Percentiles rank a stretch among this genome's conserved stretches.
phyloP scores from a whole-genome alignment of 176 grass and related monocot species.

The Rhynchospora pubera region DNA sequence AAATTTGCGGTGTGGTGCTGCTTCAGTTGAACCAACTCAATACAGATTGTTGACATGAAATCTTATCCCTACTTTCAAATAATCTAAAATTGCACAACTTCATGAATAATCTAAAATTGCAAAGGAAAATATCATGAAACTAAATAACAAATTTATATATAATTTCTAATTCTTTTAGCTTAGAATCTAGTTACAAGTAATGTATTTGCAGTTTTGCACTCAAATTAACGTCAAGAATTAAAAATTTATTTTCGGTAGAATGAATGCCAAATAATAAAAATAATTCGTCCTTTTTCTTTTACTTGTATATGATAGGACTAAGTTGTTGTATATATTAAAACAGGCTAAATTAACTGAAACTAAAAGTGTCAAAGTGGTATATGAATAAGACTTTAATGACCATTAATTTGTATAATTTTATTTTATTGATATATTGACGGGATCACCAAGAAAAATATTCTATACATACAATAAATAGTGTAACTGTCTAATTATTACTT shows the following conservation, averaged over 20 bases:
- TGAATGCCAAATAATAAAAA: neutral
- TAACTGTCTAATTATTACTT: neutral
- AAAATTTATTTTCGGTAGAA: neutral
- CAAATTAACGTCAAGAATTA: neutral
- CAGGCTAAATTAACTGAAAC: too few species aligned
- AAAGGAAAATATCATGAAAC: neutral
- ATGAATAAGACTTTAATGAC: too few species aligned
- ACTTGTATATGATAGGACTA: too few species aligned
- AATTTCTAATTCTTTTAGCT: neutral
- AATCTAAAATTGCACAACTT: neutral
- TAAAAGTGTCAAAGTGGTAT: too few species aligned
- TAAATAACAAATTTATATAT: neutral
- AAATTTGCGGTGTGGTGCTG: neutral
- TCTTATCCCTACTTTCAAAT: neutral
- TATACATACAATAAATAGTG: neutral
- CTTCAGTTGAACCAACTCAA: slow-evolving; percentile 32
- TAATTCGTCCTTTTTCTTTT: too few species aligned
- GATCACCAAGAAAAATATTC: neutral
- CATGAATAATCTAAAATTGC: neutral
- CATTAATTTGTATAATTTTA: too few species aligned
- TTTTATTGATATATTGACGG: neutral
- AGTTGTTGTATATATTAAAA: too few species aligned
- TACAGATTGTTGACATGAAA: neutral
- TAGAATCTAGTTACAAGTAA: too few species aligned
- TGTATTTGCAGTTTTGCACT: neutral